Evolutionary conservation across 2,329 filamentous ascomycete species (phyloP).

Genomic region (Ceratocystis variospora): DNA sequence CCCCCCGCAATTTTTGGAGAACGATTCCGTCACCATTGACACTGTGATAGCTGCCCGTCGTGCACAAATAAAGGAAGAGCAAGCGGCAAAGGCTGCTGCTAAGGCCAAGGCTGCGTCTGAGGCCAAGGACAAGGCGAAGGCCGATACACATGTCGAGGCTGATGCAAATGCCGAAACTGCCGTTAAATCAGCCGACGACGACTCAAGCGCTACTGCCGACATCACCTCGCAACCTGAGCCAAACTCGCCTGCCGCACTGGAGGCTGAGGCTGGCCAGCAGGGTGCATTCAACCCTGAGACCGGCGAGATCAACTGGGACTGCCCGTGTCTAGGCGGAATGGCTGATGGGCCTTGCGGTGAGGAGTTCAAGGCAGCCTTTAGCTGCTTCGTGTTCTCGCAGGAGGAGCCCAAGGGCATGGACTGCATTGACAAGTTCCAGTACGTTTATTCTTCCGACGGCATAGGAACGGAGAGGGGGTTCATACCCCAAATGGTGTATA

Average conservation of each 20-base stretch:
- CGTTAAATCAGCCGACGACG: constrained; percentile 21
- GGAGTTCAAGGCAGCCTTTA: constrained; percentile 89
- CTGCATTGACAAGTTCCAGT: constrained; percentile 97
- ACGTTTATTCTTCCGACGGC: constrained; percentile 28
- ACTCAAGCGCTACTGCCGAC: constrained; percentile 21
- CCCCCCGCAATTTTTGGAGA: constrained; percentile 36
- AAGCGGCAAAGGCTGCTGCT: constrained; percentile 22
- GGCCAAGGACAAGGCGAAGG: constrained; percentile 20
- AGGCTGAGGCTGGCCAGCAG: constrained; percentile 72
- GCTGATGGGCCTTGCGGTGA: constrained; percentile 89
- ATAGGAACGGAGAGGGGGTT: too few relatives aligned
- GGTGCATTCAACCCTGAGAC: constrained; percentile 97
- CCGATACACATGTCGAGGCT: constrained; percentile 21
- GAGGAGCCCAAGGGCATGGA: constrained; percentile 97
- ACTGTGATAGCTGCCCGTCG: constrained; percentile 52
- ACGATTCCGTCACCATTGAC: constrained; percentile 50
- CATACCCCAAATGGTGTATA: not conserved
- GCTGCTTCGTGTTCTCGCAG: constrained; percentile 91
- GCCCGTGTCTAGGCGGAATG: constrained; percentile 94
- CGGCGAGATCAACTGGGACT: constrained; percentile 99
- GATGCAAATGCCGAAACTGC: constrained; percentile 10
- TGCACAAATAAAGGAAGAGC: constrained; percentile 31
- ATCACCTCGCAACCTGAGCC: constrained; percentile 19
- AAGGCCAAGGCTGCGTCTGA: constrained; percentile 24
- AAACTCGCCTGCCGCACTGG: constrained; percentile 41